Conservation (phyloP, 2,329 filamentous ascomycete genomes). For the Cladosporium velox region DNA sequence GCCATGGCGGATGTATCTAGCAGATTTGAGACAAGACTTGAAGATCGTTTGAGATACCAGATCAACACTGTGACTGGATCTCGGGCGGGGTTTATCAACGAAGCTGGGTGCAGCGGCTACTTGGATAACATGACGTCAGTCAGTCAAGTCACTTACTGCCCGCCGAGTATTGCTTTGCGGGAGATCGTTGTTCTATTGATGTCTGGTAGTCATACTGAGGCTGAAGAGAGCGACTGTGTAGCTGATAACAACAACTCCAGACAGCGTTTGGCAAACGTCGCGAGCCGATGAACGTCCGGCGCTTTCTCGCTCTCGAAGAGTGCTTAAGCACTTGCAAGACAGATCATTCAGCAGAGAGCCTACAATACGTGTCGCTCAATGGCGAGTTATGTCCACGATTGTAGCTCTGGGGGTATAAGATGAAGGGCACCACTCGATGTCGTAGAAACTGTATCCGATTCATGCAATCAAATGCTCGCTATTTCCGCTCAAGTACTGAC, state of each 20-base stretch:
- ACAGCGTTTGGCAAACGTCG: background rate
- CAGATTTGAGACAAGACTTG: background rate
- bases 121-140: background rate
- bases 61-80: background rate
- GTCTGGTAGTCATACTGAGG: background rate
- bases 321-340: background rate
- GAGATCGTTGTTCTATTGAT: background rate
- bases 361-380: background rate
- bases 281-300: background rate
- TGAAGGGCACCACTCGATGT: background rate
- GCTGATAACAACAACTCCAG: background rate
- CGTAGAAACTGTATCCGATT: background rate
- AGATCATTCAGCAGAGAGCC: too few species aligned
- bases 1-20: slow-evolving; percentile 18
- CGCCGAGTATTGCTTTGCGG: too few species aligned
- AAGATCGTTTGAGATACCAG: background rate
- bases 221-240: background rate
- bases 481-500: background rate
- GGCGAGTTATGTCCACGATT: too few species aligned
- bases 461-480: background rate
- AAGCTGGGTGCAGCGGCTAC: background rate
- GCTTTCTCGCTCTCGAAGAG: background rate
- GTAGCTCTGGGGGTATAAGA: too few species aligned
- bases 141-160: background rate
- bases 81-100: background rate